These are phyloP conservation scores for Symmetrospora coprosmae DNA, from an alignment of 768 basidiomycete genomes.

Conservation along the genomic window DNA sequence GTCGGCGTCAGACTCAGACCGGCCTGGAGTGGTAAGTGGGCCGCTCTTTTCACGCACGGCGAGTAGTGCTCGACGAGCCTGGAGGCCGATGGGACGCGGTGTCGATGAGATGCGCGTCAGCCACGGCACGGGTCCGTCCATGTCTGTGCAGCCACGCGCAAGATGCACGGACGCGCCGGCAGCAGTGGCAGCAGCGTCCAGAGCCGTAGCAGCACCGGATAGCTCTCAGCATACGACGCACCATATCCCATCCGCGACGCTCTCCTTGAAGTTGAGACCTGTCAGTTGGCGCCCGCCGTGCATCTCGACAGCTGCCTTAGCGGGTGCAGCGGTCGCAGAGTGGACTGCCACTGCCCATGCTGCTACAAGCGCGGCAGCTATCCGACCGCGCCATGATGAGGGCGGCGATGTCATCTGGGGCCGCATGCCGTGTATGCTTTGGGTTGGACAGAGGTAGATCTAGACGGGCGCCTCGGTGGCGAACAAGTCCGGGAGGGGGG, in stretches of 20 bases:
- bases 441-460: too few relatives aligned
- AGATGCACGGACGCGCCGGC: neutral
- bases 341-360: too few relatives aligned
- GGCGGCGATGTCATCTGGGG: too few relatives aligned
- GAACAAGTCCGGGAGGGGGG: too few relatives aligned
- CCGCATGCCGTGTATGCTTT: too few relatives aligned
- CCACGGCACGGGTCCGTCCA: too few relatives aligned
- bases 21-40: too few relatives aligned
- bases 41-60: too few relatives aligned
- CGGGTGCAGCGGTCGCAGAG: conserved; percentile 13
- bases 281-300: conserved; percentile 6
- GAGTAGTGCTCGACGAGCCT: conserved; percentile 20
- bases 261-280: neutral
- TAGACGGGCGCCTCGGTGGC: too few relatives aligned
- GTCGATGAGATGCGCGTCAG: neutral
- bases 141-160: neutral
- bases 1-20: too few relatives aligned
- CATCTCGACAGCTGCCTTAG: conserved; percentile 13
- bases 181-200: neutral
- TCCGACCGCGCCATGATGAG: too few relatives aligned
- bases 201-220: neutral
- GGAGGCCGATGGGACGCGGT: neutral
- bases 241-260: neutral
- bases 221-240: neutral
- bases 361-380: too few relatives aligned